A percentile compares a stretch with the other conserved stretches of the same genome.
These are phyloP conservation scores for Calamus simplicifolius DNA, from an alignment of 176 grass and related monocot genomes.

Conservation along the genomic window DNA sequence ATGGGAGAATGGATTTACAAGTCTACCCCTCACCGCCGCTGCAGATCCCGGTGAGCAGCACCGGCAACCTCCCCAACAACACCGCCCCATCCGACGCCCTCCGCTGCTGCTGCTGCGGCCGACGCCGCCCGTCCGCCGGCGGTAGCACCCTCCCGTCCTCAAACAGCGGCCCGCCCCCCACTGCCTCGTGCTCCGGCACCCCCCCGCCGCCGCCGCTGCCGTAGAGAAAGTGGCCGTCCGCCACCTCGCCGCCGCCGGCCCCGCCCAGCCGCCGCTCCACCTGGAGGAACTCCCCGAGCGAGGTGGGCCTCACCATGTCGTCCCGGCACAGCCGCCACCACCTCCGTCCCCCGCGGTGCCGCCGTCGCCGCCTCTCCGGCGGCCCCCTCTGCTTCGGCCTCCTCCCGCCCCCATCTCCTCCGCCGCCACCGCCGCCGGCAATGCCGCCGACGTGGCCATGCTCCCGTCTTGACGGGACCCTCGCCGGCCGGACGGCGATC, in stretches of 20 bases:
- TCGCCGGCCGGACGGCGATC: constrained; percentile 6
- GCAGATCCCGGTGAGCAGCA: constrained; percentile 28
- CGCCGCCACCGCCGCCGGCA: background rate
- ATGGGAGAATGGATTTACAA: too few relatives aligned
- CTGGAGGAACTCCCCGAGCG: constrained; percentile 39
- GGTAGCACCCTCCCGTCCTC: constrained; percentile 28
- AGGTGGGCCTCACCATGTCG: constrained; percentile 19
- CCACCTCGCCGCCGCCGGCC: constrained; percentile 5
- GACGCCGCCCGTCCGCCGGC: constrained; percentile 15
- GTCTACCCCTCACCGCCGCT: constrained; percentile 12
- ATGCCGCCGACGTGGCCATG: background rate
- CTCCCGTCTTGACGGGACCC: background rate
- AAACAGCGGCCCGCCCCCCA: constrained; percentile 21
- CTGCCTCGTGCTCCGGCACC: constrained; percentile 8
- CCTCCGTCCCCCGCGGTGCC: constrained; percentile 1
- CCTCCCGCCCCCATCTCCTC: background rate
- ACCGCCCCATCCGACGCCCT: constrained; percentile 8
- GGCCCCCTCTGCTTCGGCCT: constrained; percentile 7
- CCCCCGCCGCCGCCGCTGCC: background rate
- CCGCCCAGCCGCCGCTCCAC: constrained; percentile 19
- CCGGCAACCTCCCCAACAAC: constrained; percentile 16
- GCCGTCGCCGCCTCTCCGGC: constrained; percentile 1
- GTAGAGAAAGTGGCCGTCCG: too few relatives aligned
- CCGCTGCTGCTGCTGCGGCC: constrained; percentile 4
- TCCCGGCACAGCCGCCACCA: constrained; percentile 28